Conservation (phyloP, 306 rosid species). For the Rubus parviflorus region DNA sequence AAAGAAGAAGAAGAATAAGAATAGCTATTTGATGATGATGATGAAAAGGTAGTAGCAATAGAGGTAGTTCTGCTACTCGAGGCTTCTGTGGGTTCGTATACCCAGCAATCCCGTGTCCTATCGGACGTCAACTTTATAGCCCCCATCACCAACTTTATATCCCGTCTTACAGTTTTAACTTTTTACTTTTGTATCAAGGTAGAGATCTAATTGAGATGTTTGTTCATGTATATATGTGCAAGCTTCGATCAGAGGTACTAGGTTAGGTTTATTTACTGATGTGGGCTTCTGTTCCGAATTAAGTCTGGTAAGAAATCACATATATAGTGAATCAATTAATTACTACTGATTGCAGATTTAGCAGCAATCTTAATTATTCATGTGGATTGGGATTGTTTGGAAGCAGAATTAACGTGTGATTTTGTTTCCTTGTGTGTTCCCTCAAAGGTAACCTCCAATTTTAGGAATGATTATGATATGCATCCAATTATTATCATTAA, state of each 20-base stretch:
- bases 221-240: background rate
- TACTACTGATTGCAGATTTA: background rate
- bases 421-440: too few species aligned
- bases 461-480: background rate
- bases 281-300: background rate
- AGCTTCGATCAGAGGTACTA: background rate
- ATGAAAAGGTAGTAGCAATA: background rate
- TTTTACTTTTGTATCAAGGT: background rate
- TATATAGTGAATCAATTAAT: background rate
- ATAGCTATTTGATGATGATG: background rate
- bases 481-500: background rate
- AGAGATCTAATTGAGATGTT: background rate
- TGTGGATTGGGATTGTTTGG: background rate
- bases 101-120: constrained; percentile 12
- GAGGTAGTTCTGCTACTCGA: background rate
- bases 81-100: constrained; percentile 16
- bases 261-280: background rate
- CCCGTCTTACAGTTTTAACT: background rate
- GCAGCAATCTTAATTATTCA: background rate
- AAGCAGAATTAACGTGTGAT: background rate
- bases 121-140: constrained; percentile 14
- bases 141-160: background rate
- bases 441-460: too few species aligned
- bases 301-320: background rate
- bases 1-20: constrained; percentile 1